Conservation (phyloP, 768 basidiomycete genomes). For the Lentinula aciculospora region DNA sequence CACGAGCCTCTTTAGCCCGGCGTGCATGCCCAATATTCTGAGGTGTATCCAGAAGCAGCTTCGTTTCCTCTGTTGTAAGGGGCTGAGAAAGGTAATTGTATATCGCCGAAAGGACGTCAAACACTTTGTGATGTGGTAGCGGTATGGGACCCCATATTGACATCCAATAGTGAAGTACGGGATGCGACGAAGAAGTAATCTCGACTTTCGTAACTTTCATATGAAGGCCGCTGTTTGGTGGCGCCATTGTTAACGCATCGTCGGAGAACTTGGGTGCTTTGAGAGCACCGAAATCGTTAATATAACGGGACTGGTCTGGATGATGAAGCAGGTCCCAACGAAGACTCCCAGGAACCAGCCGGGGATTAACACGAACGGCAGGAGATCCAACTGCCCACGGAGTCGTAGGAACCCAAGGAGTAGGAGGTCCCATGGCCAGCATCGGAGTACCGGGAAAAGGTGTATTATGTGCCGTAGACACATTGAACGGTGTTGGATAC, state of each 20-base stretch:
- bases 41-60: constrained; percentile 6
- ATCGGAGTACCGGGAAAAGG: constrained; percentile 2
- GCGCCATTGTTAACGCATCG: constrained; percentile 3
- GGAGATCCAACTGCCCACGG: neutral
- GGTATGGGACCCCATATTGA: constrained; percentile 5
- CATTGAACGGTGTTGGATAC: constrained; percentile 1
- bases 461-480: constrained; percentile 4
- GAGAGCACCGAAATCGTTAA: constrained; percentile 2
- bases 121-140: constrained; percentile 2
- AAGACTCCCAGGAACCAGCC: neutral
- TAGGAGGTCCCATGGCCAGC: neutral
- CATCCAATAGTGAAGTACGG: constrained; percentile 3
- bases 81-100: constrained; percentile 3
- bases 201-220: constrained; percentile 2
- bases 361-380: constrained; percentile 4
- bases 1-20: constrained; percentile 1
- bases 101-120: constrained; percentile 2
- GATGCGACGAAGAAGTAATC: neutral
- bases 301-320: constrained; percentile 6
- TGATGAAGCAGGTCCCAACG: constrained; percentile 4
- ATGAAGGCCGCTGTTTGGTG: neutral
- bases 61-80: constrained; percentile 1
- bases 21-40: constrained; percentile 3
- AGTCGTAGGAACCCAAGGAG: constrained; percentile 6
- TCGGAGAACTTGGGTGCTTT: constrained; percentile 7